Percentiles rank a stretch among this genome's conserved stretches.
Conservation (phyloP, 371 early-diverging fungal species). For the Saksenaea oblongispora region DNA sequence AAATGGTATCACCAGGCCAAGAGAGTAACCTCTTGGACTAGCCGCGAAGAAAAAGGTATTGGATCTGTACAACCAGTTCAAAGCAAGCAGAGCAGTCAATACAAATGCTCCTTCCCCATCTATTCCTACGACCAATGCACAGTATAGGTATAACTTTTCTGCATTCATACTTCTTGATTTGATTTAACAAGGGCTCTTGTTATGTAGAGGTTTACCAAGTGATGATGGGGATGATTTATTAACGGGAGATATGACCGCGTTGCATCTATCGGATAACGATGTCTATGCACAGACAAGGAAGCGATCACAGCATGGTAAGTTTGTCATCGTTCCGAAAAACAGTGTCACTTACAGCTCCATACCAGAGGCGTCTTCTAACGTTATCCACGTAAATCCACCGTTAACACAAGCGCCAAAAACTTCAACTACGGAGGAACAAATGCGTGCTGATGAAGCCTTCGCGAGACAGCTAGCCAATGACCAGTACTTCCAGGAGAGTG, state of each 20-base stretch:
- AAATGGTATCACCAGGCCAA: not conserved
- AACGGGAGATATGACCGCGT: conserved; percentile 50
- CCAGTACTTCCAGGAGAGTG: conserved; percentile 19
- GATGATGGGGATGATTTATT: conserved; percentile 50
- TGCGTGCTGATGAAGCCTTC: conserved; percentile 48
- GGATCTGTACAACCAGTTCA: conserved; percentile 47
- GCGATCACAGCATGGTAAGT: conserved; percentile 3
- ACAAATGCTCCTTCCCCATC: conserved; percentile 17
- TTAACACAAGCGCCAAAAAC: not conserved
- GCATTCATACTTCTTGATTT: not conserved
- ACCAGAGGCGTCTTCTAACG: conserved; percentile 14
- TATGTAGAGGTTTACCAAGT: conserved; percentile 40
- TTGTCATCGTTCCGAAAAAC: conserved; percentile 6
- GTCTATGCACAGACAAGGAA: conserved; percentile 42
- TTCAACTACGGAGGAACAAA: conserved; percentile 30
- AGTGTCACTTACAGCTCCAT: not conserved
- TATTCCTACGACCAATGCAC: conserved; percentile 48
- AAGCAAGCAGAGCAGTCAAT: conserved; percentile 27
- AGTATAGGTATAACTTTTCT: conserved; percentile 31
- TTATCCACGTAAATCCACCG: conserved; percentile 6
- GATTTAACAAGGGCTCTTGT: too few relatives aligned
- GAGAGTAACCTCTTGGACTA: conserved; percentile 1
- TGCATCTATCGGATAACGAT: conserved; percentile 50
- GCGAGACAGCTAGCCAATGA: conserved; percentile 41
- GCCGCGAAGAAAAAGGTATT: conserved; percentile 55